phyloP scores from a whole-genome alignment of 2,329 filamentous ascomycete species.

The Sclerotinia trifoliorum region DNA sequence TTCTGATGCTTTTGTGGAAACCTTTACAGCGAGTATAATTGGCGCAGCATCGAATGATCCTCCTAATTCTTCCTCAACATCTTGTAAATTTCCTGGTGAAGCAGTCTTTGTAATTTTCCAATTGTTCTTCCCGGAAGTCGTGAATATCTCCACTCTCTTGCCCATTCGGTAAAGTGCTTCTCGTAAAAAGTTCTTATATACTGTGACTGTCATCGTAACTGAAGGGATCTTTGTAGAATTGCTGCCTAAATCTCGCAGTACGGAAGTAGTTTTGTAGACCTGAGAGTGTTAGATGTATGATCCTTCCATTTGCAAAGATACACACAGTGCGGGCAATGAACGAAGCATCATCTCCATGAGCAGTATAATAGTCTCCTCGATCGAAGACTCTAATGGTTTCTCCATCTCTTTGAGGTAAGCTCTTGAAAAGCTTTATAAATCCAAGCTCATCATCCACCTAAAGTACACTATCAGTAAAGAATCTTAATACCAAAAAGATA shows the following conservation, averaged over 20 bases:
- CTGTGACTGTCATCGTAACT: conserved; percentile 92
- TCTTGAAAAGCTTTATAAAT: conserved; percentile 95
- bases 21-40: conserved; percentile 92
- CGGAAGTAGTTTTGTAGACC: conserved; percentile 97
- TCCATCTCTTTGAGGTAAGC: conserved; percentile 67
- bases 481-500: background rate
- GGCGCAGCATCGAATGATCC: conserved; percentile 87
- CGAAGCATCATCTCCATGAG: conserved; percentile 81
- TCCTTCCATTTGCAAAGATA: conserved; percentile 8
- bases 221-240: conserved; percentile 84
- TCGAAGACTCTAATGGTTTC: conserved; percentile 90
- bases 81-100: conserved; percentile 93
- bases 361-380: conserved; percentile 90
- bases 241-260: conserved; percentile 83
- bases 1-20: conserved; percentile 82
- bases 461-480: conserved; percentile 24
- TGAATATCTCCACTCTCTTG: conserved; percentile 89
- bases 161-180: conserved; percentile 90
- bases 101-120: conserved; percentile 93
- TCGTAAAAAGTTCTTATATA: conserved; percentile 91
- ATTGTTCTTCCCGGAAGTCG: conserved; percentile 74
- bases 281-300: conserved; percentile 38
- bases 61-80: conserved; percentile 93
- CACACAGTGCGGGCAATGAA: conserved; percentile 76
- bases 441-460: conserved; percentile 94